These are phyloP conservation scores for Brachypodium distachyon DNA, from an alignment of 202 grass and related monocot species.

Conservation along the genomic window DNA sequence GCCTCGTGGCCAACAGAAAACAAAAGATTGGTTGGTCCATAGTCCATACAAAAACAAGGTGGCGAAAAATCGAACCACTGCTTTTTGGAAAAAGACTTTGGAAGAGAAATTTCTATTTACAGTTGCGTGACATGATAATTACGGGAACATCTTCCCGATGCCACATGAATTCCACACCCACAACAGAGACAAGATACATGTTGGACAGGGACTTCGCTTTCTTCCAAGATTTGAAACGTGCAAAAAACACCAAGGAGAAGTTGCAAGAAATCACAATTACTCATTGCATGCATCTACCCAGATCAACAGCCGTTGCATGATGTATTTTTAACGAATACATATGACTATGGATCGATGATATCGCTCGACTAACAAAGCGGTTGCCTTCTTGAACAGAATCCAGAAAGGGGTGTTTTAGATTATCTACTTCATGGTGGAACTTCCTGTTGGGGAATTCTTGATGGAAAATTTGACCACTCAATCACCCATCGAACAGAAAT, in stretches of 20 bases:
- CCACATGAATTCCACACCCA: background rate
- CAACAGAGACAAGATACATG: background rate
- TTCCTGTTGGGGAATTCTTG: background rate
- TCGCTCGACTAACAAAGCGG: background rate
- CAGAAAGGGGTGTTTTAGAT: background rate
- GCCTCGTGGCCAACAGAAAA: background rate
- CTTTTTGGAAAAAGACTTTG: background rate
- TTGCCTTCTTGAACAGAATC: background rate
- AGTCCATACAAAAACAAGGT: background rate
- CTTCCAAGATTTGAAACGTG: background rate
- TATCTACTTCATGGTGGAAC: background rate
- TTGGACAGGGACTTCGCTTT: conserved; percentile 24
- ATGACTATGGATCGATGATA: background rate
- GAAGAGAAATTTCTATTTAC: background rate
- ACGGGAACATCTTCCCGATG: background rate
- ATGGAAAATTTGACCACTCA: background rate
- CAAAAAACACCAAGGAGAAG: background rate
- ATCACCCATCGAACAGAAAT: background rate
- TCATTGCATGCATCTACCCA: conserved; percentile 6
- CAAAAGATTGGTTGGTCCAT: background rate
- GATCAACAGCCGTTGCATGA: background rate
- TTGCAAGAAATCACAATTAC: background rate
- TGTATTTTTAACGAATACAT: background rate
- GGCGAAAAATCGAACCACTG: background rate
- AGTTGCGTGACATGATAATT: background rate